phyloP scores from a whole-genome alignment of 2,329 filamentous ascomycete species.

The Epichloe sp. region DNA sequence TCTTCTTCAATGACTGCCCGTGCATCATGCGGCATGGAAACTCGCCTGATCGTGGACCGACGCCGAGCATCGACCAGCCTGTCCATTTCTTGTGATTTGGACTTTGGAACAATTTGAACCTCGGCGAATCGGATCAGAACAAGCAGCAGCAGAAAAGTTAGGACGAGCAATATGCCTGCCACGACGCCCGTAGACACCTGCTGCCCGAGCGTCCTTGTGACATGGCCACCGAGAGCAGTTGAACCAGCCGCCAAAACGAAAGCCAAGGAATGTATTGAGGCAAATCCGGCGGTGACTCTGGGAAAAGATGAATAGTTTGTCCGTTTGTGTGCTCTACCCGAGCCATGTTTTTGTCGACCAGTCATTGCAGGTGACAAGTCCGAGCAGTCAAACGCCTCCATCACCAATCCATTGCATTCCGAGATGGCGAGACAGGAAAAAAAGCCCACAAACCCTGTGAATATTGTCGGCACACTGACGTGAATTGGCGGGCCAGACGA shows the following conservation, averaged over 20 bases:
- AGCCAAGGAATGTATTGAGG: conserved; percentile 54
- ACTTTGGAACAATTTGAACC: conserved; percentile 55
- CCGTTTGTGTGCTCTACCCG: conserved; percentile 26
- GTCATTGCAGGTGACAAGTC: conserved; percentile 63
- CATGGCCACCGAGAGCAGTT: conserved; percentile 54
- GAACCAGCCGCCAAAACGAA: conserved; percentile 57
- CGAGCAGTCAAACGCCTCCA: conserved; percentile 73
- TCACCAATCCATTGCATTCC: conserved; percentile 64
- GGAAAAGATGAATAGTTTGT: conserved; percentile 70
- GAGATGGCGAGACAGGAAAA: conserved; percentile 60
- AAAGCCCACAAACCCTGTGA: conserved; percentile 55
- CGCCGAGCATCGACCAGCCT: conserved; percentile 35
- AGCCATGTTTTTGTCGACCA: conserved; percentile 33
- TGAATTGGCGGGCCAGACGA: conserved; percentile 49
- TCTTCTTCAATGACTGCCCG: conserved; percentile 34
- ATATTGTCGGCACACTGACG: conserved; percentile 50
- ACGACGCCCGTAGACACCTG: conserved; percentile 55
- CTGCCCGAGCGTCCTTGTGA: conserved; percentile 53
- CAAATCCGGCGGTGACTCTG: conserved; percentile 57
- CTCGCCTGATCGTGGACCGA: conserved; percentile 32
- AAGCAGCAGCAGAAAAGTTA: conserved; percentile 50
- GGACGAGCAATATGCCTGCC: conserved; percentile 49
- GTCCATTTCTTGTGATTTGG: conserved; percentile 41
- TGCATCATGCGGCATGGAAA: conserved; percentile 25
- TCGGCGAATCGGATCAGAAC: conserved; percentile 52